phyloP scores from a whole-genome alignment of 371 early-diverging fungal species.

The Aphelidium insulamus region DNA sequence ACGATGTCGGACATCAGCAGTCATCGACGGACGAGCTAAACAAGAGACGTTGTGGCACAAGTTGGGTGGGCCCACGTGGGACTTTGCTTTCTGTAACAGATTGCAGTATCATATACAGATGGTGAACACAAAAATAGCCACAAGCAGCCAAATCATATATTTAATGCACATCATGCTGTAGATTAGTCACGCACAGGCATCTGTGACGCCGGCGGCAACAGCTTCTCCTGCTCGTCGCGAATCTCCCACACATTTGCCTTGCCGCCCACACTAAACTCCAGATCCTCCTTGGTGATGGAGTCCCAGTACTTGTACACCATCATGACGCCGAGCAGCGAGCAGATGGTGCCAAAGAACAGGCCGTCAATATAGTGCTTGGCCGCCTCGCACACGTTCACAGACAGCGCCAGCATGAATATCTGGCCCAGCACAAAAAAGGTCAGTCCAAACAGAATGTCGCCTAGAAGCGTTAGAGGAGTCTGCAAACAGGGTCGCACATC shows the following conservation, averaged over 20 bases:
- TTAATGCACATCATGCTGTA: background rate
- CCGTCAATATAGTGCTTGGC: constrained; percentile 91
- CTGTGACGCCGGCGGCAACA: no score
- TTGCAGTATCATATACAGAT: no score
- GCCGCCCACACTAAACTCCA: constrained; percentile 83
- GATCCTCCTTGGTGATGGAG: constrained; percentile 89
- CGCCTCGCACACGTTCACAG: constrained; percentile 49
- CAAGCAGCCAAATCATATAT: background rate
- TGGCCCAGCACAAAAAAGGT: constrained; percentile 68
- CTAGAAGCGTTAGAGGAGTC: constrained; percentile 6
- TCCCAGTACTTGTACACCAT: constrained; percentile 99
- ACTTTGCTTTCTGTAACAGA: no score
- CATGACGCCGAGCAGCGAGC: constrained; percentile 83
- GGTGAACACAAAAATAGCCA: no score
- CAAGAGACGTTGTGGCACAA: no score
- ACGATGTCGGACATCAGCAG: no score
- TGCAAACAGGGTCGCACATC: background rate
- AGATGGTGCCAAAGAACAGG: constrained; percentile 78
- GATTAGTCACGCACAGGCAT: background rate
- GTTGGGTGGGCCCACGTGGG: no score
- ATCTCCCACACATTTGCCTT: no score
- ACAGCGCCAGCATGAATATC: constrained; percentile 52
- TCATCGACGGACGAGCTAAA: no score
- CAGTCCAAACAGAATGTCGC: constrained; percentile 71
- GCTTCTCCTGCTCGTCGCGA: no score